Percentiles rank a stretch among this genome's conserved stretches.
These are phyloP conservation scores for Phytophthora idaei DNA, from an alignment of 352 stramenopile genomes.

Conservation along the genomic window DNA sequence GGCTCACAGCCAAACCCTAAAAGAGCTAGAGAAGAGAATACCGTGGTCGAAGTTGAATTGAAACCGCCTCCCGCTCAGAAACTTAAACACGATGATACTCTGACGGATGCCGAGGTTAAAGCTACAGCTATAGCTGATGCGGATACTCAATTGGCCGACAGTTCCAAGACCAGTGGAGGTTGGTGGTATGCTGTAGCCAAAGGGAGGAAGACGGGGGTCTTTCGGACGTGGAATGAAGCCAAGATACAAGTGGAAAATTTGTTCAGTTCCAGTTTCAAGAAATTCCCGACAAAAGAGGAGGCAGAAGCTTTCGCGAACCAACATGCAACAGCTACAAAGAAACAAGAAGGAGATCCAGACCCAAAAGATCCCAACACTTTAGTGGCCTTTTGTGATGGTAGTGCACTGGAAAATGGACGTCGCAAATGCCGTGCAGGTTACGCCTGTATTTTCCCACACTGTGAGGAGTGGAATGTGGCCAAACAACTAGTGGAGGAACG, in stretches of 20 bases:
- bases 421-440: constrained; percentile 61
- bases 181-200: constrained; percentile 65
- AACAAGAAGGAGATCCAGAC: constrained; percentile 37
- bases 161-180: neutral
- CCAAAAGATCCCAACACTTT: constrained; percentile 55
- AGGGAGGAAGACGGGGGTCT: constrained; percentile 57
- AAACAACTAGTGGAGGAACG: constrained; percentile 50
- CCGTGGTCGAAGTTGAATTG: constrained; percentile 1
- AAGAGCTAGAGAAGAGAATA: constrained; percentile 20
- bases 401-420: constrained; percentile 66
- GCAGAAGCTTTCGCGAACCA: constrained; percentile 58
- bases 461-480: constrained; percentile 63
- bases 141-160: neutral
- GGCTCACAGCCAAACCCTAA: constrained; percentile 4
- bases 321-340: constrained; percentile 20
- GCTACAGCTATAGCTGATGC: neutral
- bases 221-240: constrained; percentile 55
- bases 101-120: neutral
- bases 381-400: constrained; percentile 83
- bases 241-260: constrained; percentile 62
- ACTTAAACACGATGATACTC: constrained; percentile 12
- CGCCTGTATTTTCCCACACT: constrained; percentile 80
- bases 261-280: constrained; percentile 61
- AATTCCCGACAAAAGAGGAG: constrained; percentile 52
- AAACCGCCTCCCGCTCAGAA: constrained; percentile 15